phyloP scores from a whole-genome alignment of 441 rosid genomes.

The Pelargonium citronellum region DNA sequence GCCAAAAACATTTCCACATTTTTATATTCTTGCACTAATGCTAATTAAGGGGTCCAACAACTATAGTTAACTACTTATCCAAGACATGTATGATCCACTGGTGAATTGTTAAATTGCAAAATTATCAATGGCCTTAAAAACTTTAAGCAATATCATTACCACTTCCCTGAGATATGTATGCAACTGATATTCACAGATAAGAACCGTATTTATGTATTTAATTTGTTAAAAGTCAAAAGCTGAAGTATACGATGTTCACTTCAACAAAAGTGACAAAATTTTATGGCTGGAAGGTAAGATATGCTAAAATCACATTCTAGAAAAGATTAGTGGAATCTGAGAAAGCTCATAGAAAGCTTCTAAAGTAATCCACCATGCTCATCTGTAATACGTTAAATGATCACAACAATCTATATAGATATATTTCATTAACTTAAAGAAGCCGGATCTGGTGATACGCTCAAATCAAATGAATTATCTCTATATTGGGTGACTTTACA shows the following conservation, averaged over 20 bases:
- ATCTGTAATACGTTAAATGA: neutral
- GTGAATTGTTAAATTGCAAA: too few species aligned
- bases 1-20: too few species aligned
- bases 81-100: too few species aligned
- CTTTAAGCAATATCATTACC: too few species aligned
- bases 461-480: constrained; percentile 1
- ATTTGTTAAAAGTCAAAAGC: neutral
- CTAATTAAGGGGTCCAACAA: too few species aligned
- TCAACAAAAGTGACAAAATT: neutral
- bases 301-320: constrained; percentile 4
- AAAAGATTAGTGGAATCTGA: constrained; percentile 3
- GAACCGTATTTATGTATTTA: neutral
- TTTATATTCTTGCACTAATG: too few species aligned
- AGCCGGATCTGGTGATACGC: neutral
- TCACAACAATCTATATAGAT: neutral
- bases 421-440: constrained; percentile 1
- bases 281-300: constrained; percentile 4
- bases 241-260: neutral
- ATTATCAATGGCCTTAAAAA: too few species aligned
- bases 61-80: too few species aligned
- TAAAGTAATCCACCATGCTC: neutral
- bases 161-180: neutral
- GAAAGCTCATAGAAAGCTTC: neutral
- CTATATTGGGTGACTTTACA: neutral
- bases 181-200: neutral